Evolutionary conservation across 495 filamentous ascomycete genomes (phyloP).

Genomic region (Aspergillus nidulans): DNA sequence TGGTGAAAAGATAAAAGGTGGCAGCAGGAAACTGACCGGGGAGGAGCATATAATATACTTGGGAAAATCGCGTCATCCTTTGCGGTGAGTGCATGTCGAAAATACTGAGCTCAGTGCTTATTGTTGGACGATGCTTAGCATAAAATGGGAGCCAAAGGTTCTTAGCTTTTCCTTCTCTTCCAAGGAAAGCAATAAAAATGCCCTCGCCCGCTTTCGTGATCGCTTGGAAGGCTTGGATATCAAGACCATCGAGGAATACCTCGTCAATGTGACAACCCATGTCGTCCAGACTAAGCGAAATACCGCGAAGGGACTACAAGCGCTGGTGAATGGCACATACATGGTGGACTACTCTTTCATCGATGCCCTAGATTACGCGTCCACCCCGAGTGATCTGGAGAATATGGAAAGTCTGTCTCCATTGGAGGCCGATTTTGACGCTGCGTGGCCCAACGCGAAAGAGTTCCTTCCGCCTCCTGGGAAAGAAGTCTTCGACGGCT

Average conservation of each 20-base stretch:
- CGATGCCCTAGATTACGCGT: conserved; percentile 67
- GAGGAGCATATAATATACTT: conserved; percentile 63
- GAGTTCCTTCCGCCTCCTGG: conserved; percentile 69
- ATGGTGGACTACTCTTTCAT: conserved; percentile 77
- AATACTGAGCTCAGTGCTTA: background rate
- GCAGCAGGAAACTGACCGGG: conserved; percentile 45
- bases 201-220: conserved; percentile 53
- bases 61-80: conserved; percentile 54
- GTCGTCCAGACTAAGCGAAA: conserved; percentile 88
- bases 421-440: conserved; percentile 81
- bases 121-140: conserved; percentile 34
- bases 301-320: conserved; percentile 78
- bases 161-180: conserved; percentile 77
- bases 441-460: conserved; percentile 70
- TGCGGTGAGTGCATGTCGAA: conserved; percentile 36
- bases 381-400: conserved; percentile 46
- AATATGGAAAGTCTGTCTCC: conserved; percentile 53
- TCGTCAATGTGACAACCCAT: conserved; percentile 71
- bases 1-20: conserved; percentile 58
- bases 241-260: conserved; percentile 71
- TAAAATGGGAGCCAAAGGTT: conserved; percentile 77
- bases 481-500: conserved; percentile 64
- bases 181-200: conserved; percentile 66
- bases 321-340: conserved; percentile 76
- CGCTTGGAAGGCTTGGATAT: conserved; percentile 79